Evolutionary conservation across 352 stramenopile species (phyloP).

Genomic region (Globisporangium heterothallicum): DNA sequence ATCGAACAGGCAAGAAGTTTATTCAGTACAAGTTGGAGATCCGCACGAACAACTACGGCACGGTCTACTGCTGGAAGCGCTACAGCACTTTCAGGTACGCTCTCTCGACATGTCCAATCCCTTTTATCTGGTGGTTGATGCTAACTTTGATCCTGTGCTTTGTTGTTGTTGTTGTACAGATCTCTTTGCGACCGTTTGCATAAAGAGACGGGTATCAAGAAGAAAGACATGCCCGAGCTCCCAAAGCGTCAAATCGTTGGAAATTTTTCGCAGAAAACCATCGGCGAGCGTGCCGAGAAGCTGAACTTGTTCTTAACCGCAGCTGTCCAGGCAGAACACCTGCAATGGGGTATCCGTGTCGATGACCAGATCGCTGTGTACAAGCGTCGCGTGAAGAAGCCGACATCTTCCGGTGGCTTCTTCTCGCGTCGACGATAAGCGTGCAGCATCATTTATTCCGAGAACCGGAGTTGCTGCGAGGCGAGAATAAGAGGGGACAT

Average conservation of each 20-base stretch:
- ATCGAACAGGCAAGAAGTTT: slow-evolving; percentile 81
- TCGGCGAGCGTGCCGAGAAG: slow-evolving; percentile 81
- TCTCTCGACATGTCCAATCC: background rate
- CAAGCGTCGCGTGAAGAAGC: slow-evolving; percentile 81
- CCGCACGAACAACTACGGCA: slow-evolving; percentile 84
- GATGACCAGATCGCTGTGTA: slow-evolving; percentile 87
- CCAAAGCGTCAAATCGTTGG: slow-evolving; percentile 78
- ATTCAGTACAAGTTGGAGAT: slow-evolving; percentile 90
- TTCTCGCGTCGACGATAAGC: slow-evolving; percentile 72
- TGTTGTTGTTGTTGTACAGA: slow-evolving; percentile 15
- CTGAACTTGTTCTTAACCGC: slow-evolving; percentile 79
- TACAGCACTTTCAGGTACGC: slow-evolving; percentile 85
- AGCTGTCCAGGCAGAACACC: slow-evolving; percentile 68
- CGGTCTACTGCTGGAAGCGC: slow-evolving; percentile 84
- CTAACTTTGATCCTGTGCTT: slow-evolving; percentile 4
- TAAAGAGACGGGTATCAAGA: slow-evolving; percentile 80
- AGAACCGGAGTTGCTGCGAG: background rate
- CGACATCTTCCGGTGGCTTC: slow-evolving; percentile 26
- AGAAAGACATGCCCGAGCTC: slow-evolving; percentile 79
- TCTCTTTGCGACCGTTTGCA: slow-evolving; percentile 80
- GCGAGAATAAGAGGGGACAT: background rate
- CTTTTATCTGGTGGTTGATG: background rate
- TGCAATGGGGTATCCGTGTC: slow-evolving; percentile 86
- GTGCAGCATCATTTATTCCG: background rate
- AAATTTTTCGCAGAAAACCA: slow-evolving; percentile 81